A percentile compares a stretch with the other conserved stretches of the same genome.
Evolutionary conservation across 2,329 filamentous ascomycete species (phyloP).

Genomic region (Diaporthe citri): DNA sequence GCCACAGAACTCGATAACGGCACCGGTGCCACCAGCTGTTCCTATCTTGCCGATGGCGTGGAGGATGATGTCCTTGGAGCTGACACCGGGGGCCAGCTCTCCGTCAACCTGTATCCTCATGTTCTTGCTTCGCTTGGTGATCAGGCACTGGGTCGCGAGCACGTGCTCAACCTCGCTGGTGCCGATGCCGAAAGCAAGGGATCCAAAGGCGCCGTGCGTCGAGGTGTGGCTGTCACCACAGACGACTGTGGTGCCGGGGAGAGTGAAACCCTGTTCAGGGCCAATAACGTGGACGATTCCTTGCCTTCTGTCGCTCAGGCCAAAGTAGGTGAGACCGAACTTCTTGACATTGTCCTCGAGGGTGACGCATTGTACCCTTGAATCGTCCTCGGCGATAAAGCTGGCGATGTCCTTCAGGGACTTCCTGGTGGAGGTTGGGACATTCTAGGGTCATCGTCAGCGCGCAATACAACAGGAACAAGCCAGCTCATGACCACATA

Average conservation of each 20-base stretch:
- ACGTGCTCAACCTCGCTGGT: constrained; percentile 99
- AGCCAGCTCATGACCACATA: neutral
- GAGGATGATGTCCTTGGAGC: constrained; percentile 94
- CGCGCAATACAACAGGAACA: neutral
- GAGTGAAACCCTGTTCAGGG: constrained; percentile 97
- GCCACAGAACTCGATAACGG: constrained; percentile 97
- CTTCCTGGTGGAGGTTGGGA: constrained; percentile 91
- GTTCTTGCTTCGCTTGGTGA: constrained; percentile 97
- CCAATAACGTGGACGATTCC: constrained; percentile 99
- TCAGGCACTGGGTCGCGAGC: constrained; percentile 93
- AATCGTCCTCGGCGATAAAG: constrained; percentile 96
- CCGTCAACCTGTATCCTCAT: constrained; percentile 98
- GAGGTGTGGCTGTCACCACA: constrained; percentile 99
- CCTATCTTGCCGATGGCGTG: constrained; percentile 94
- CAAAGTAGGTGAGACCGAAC: constrained; percentile 97
- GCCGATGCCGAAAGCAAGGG: constrained; percentile 95
- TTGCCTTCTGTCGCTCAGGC: constrained; percentile 94
- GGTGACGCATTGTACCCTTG: constrained; percentile 91
- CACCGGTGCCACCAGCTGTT: constrained; percentile 93
- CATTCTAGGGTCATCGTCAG: constrained; percentile 72
- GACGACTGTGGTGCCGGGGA: constrained; percentile 95
- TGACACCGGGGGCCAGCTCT: constrained; percentile 88
- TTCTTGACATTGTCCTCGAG: constrained; percentile 98
- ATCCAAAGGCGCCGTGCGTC: constrained; percentile 95
- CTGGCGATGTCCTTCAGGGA: constrained; percentile 92